These are phyloP conservation scores for Pichia rugopelliculosa DNA, from an alignment of 805 yeast genomes.

Conservation along the genomic window DNA sequence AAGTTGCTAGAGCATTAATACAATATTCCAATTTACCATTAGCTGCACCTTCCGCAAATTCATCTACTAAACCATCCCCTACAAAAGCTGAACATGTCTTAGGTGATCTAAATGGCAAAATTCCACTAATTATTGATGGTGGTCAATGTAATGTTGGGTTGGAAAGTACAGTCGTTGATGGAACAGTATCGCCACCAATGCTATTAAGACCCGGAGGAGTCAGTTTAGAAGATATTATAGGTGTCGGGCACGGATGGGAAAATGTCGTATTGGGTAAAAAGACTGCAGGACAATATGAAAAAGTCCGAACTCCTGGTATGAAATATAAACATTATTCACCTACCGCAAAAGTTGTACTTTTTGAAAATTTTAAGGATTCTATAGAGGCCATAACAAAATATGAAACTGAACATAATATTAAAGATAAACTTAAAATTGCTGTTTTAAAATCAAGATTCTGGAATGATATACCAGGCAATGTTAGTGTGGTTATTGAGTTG, in stretches of 20 bases:
- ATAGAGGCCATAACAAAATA: constrained; percentile 26
- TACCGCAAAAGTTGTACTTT: constrained; percentile 67
- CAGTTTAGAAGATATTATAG: constrained; percentile 63
- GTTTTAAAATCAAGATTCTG: constrained; percentile 40
- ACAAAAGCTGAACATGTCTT: constrained; percentile 81
- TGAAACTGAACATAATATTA: constrained; percentile 5
- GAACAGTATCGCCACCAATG: constrained; percentile 77
- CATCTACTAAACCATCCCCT: constrained; percentile 92
- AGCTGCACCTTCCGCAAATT: constrained; percentile 98
- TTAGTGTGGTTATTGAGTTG: constrained; percentile 20
- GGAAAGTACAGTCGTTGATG: constrained; percentile 92
- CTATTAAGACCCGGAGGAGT: constrained; percentile 92
- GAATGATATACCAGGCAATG: constrained; percentile 10
- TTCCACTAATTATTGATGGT: constrained; percentile 85
- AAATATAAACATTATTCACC: constrained; percentile 95
- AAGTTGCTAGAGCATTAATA: constrained; percentile 85
- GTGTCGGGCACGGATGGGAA: constrained; percentile 56
- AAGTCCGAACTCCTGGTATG: constrained; percentile 95
- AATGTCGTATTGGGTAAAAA: constrained; percentile 56
- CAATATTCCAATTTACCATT: constrained; percentile 78
- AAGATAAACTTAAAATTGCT: constrained; percentile 37
- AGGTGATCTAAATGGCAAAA: constrained; percentile 69
- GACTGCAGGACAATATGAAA: constrained; percentile 56
- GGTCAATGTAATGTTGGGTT: constrained; percentile 86
- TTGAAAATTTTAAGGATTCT: constrained; percentile 45